Evolutionary conservation across 139 green algal species (phyloP), one percentile per base, ranked within the genome.

Genomic region (Tetradesmus obliquus): DNA sequence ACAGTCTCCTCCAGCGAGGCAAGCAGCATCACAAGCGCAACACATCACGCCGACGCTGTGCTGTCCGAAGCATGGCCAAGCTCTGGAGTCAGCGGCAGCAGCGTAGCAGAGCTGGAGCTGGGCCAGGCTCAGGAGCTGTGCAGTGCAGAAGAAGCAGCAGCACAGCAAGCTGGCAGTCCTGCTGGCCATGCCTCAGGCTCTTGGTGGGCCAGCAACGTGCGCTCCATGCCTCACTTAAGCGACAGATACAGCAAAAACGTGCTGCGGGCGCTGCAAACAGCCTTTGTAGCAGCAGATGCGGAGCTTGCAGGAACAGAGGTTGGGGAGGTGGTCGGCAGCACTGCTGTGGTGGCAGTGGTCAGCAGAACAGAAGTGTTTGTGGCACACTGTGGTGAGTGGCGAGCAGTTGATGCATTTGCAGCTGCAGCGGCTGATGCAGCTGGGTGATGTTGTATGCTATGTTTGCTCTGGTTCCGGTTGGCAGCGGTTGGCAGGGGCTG

Each of bases 271-370:
- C 91, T 95, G 58, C 90, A 93, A 7, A 6, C 12, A 1, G 85
- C 93, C 0, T 95, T 95, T 45, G 45, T 89, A 5, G n/a, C 45
- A 9, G 94, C 92, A 22, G 93, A 95, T 58, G 51, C 74, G 12
- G 93, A 95, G 86, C 91, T 95, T 17, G 88, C 89, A 62, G 93
- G 93, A 22, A 95, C 92, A 22, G 93, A 92, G 69, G 60, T 93
- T 20, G 93, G 93, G 2, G 93, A 95, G 53, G 88, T 91, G 54
- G 92, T 94, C 45, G 93, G 93, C n/a, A 91, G 87, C n/a, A 95
- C 93, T 76, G 91, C 91, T 54, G 84, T 95, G 74, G 69, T 87
- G 13, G 92, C 82, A 79, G 90, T 94, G 19, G 86, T 91, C 3
- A 45, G 90, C 5, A 71, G 17, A 3, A 24, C 13, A 12, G 84